A percentile compares a stretch with the other conserved stretches of the same genome.
These are phyloP conservation scores for Hyaloperonospora arabidopsidis DNA, from an alignment of 352 stramenopile genomes.

Conservation along the genomic window DNA sequence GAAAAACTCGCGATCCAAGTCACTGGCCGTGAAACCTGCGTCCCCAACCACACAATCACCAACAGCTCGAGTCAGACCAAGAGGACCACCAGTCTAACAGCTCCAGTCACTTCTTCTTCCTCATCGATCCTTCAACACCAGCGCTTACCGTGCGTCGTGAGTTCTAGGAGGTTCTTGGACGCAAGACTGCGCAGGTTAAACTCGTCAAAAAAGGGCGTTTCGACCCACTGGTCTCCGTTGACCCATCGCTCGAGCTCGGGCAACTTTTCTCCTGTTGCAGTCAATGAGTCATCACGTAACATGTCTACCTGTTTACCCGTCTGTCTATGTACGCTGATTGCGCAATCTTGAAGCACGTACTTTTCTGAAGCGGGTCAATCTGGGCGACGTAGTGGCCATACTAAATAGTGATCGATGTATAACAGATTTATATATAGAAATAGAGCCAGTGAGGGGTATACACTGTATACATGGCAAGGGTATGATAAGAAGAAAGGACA, in stretches of 20 bases:
- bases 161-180: constrained; percentile 75
- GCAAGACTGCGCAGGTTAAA: constrained; percentile 79
- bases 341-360: constrained; percentile 15
- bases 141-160: constrained; percentile 67
- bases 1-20: constrained; percentile 90
- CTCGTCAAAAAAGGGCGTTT: constrained; percentile 83
- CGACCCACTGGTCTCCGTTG: constrained; percentile 74
- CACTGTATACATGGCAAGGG: no score
- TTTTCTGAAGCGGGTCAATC: constrained; percentile 81
- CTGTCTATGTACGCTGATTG: background rate
- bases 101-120: no score
- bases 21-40: constrained; percentile 82
- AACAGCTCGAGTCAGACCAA: no score
- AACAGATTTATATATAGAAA: background rate
- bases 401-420: constrained; percentile 13
- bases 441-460: background rate
- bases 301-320: no score
- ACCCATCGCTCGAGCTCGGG: constrained; percentile 82
- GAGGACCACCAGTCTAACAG: no score
- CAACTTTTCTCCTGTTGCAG: constrained; percentile 54
- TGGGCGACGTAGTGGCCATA: constrained; percentile 85
- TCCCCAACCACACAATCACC: no score
- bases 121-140: background rate
- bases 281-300: background rate
- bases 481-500: background rate